Base-by-base conservation (phyloP, 371 early-diverging fungal species). In the Funneliformis caledonium region DNA sequence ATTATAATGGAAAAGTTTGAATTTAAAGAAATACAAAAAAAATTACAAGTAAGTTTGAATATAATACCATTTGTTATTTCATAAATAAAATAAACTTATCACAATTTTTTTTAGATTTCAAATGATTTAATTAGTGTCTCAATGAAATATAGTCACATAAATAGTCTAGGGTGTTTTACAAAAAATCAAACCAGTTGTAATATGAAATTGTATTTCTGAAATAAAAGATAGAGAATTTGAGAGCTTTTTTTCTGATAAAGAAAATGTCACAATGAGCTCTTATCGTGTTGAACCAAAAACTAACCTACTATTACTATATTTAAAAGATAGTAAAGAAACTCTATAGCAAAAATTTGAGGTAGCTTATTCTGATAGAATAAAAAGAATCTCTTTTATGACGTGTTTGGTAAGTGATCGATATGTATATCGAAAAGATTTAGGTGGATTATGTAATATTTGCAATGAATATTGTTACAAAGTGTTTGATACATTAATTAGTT, bases 181-280 rank as follows among this genome's bases (percentile, higher is more conserved):
- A 64, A n/a, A n/a, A 22, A 10, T 22, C 6, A 64, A 64, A 10
- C 64, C 33, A 22, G 26, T 64, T 64, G 26, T 64, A 22, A 64
- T 0, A 64, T 2, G 8, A 22, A 64, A 16, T 22, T 5, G 10
- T 0, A 64, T 64, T 5, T 64, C 64, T 64, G 22, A 64, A n/a
- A 64, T 22, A 22, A 64, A 64, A 64, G 26, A 64, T 22, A n/a
- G 26, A 10, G 22, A 68, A 42, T 68, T 68, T 42, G 43, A 68
- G 37, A 14, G 14, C 37, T 68, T 68, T 68, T n/a, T 68, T 68
- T 68, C 8, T 42, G 14, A 68, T 16, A 68, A 68, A 42, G 12
- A 68, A 1, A 68, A 42, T 68, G 68, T 68, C 1, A 68, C 42
- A 2, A 68, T 68, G 68, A 68, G 68, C 42, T 68, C 43, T 42